Evolutionary conservation across 805 yeast genomes (phyloP).

Genomic region (Komagataella kurtzmanii): DNA sequence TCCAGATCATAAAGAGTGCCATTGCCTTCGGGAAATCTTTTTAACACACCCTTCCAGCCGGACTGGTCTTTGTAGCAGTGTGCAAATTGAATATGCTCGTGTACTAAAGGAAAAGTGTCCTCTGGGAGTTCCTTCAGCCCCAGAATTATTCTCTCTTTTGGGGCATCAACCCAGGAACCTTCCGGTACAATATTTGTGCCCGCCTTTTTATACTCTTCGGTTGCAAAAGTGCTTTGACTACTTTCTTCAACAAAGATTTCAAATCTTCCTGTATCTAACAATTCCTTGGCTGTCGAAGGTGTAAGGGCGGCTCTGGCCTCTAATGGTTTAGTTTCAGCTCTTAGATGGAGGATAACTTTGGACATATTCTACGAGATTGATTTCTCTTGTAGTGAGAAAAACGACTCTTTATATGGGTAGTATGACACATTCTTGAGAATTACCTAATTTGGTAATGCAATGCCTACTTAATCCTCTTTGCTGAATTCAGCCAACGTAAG

Average conservation of each 20-base stretch:
- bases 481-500: background rate
- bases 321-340: slow-evolving; percentile 95
- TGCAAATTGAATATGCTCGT: slow-evolving; percentile 96
- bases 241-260: slow-evolving; percentile 81
- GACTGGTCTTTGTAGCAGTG: slow-evolving; percentile 97
- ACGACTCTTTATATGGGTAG: background rate
- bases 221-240: slow-evolving; percentile 66
- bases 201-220: slow-evolving; percentile 59
- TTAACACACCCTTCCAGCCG: slow-evolving; percentile 90
- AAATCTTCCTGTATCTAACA: slow-evolving; percentile 73
- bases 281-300: slow-evolving; percentile 76
- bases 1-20: slow-evolving; percentile 90
- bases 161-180: slow-evolving; percentile 90
- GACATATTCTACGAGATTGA: slow-evolving; percentile 1
- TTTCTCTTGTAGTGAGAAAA: background rate
- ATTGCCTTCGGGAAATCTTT: slow-evolving; percentile 82
- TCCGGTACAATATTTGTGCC: slow-evolving; percentile 88
- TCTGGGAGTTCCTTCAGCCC: slow-evolving; percentile 96
- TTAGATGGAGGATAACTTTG: slow-evolving; percentile 62
- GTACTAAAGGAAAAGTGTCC: slow-evolving; percentile 79
- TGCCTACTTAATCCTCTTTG: background rate
- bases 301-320: slow-evolving; percentile 97
- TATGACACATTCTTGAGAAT: background rate
- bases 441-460: background rate
- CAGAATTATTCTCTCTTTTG: slow-evolving; percentile 75